A percentile compares a stretch with the other conserved stretches of the same genome.
phyloP scores from a whole-genome alignment of 1,284 basidiomycete genomes.

The Xerocomus amazonicus region DNA sequence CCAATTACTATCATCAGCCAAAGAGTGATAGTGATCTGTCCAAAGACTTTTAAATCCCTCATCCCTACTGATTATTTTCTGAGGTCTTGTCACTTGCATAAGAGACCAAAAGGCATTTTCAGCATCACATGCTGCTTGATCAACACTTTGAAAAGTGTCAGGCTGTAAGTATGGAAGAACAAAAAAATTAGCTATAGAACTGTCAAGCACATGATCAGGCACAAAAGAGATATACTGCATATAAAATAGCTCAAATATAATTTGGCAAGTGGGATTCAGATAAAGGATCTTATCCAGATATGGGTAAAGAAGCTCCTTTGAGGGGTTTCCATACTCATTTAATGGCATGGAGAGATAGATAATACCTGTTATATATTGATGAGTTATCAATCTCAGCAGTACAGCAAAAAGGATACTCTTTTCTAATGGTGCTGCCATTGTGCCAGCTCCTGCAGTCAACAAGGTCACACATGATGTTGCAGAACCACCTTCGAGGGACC shows the following conservation, averaged over 20 bases:
- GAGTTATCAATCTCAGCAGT: background rate
- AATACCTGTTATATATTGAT: slow-evolving; percentile 43
- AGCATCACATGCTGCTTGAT: slow-evolving; percentile 55
- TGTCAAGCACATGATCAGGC: slow-evolving; percentile 2
- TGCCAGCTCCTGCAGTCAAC: slow-evolving; percentile 79
- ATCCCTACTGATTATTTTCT: background rate
- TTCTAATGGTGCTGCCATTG: slow-evolving; percentile 79
- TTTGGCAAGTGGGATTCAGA: slow-evolving; percentile 22
- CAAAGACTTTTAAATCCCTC: slow-evolving; percentile 9
- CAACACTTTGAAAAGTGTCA: slow-evolving; percentile 52
- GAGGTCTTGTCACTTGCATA: slow-evolving; percentile 1
- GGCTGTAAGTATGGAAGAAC: slow-evolving; percentile 38
- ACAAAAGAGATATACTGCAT: slow-evolving; percentile 36
- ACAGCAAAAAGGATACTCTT: slow-evolving; percentile 57
- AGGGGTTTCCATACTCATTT: slow-evolving; percentile 21
- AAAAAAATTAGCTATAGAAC: slow-evolving; percentile 30
- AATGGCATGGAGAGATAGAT: slow-evolving; percentile 59
- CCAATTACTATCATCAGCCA: background rate
- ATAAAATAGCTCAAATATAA: slow-evolving; percentile 57
- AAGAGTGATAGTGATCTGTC: background rate
- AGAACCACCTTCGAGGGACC: slow-evolving; percentile 46
- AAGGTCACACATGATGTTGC: slow-evolving; percentile 56
- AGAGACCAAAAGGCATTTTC: slow-evolving; percentile 60
- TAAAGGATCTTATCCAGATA: slow-evolving; percentile 54
- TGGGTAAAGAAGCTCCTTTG: slow-evolving; percentile 53